Evolutionary conservation across 2,329 filamentous ascomycete species (phyloP), one percentile per base, ranked within the genome.

Genomic region (Juglanconis juglandina): DNA sequence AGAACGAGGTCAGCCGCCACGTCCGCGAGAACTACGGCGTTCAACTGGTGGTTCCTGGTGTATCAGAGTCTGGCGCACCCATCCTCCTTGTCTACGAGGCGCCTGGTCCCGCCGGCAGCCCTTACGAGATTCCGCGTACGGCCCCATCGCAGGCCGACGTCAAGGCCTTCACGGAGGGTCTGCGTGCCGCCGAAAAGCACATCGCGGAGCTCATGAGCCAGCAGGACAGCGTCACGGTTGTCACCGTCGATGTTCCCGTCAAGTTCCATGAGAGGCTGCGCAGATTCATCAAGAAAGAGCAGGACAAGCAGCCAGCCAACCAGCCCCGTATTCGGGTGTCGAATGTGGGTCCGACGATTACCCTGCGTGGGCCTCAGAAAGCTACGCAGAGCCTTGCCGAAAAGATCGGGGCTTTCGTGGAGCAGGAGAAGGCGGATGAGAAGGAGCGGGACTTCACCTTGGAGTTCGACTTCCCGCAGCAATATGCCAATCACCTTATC

Each of bases 381-480:
- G 83, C 85, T 30, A 91, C 96, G 3, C 84, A 90, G 55, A 84
- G 86, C 2, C 82, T 98, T 44, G 81, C 85, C 35, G 76, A 82
- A 41, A 95, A 93, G 78, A 86, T 96, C 57, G 76, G 84, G 61
- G 85, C 85, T 6, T 98, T 96, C 70, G 81, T 98, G 30, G 87
- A 89, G 70, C 89, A 96, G 71, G 92, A 96, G 75, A 90, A 93
- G 77, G 85, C 91, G 72, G 93, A 98, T 63, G 94, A 98, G 75
- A 90, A 95, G 71, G 94, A 98, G 76, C 90, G 94, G 62, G 92
- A 91, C 49, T 96, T 93, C 76, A 92, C 87, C 2, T 79, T 91
- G 61, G 86, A 84, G 33, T 98, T 98, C 67, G 92, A 96, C 65
- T 99, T 96, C 78, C 94, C 94, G 7, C 91, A 96, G 72, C 96